Percentiles rank a stretch among this genome's conserved stretches.
phyloP scores from a whole-genome alignment of 73 alveolate genomes.

The Stentor coeruleus region DNA sequence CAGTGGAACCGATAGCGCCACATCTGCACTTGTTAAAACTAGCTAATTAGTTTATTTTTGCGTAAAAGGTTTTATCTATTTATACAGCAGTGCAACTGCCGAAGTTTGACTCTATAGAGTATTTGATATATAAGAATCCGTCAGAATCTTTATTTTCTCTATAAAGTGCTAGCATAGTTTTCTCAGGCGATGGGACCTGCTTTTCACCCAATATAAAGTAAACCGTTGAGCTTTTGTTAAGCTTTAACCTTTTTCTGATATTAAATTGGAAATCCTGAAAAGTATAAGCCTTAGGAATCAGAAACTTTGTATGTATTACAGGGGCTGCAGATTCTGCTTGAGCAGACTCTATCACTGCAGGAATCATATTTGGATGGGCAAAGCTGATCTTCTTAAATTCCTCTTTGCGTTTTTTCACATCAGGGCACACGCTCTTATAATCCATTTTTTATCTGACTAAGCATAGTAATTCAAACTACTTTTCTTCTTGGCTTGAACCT shows the following conservation, averaged over 20 bases:
- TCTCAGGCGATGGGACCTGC: background rate
- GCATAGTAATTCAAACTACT: constrained; percentile 36
- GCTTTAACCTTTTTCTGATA: background rate
- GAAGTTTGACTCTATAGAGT: background rate
- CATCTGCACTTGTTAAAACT: too few species aligned
- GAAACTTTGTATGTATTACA: background rate
- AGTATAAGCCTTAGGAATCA: background rate
- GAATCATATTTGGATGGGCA: background rate
- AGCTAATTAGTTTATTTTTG: too few species aligned
- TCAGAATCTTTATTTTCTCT: background rate
- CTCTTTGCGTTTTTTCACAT: background rate
- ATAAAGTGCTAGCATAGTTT: background rate
- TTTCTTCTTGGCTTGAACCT: constrained; percentile 88
- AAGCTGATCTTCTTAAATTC: background rate
- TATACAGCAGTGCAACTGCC: too few species aligned
- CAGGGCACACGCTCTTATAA: too few species aligned
- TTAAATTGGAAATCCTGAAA: background rate
- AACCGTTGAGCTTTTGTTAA: background rate
- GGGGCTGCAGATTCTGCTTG: background rate
- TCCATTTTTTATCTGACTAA: too few species aligned
- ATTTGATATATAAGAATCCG: background rate
- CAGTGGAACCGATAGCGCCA: too few species aligned
- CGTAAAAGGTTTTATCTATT: too few species aligned
- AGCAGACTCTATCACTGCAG: background rate
- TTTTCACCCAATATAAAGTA: background rate